Conservation (phyloP, 139 green algal genomes). For the Chlamydomonas schloesseri region DNA sequence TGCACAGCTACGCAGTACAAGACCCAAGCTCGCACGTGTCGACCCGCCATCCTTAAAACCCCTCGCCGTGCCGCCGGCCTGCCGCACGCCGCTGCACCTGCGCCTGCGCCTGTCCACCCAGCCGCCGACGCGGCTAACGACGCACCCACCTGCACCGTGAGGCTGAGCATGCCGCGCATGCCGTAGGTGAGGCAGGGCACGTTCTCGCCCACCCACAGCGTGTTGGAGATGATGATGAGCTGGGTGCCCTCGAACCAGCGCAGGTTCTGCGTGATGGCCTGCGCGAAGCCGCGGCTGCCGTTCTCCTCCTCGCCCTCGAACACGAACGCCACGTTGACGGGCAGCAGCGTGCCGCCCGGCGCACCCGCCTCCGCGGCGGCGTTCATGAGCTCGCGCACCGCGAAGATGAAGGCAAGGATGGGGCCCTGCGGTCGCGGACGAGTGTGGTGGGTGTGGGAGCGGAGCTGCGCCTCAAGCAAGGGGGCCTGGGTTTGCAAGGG, state of each 20-base stretch:
- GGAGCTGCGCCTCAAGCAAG: too few relatives aligned
- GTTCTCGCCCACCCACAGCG: conserved; percentile 91
- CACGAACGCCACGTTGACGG: conserved; percentile 93
- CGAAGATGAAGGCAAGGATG: conserved; percentile 93
- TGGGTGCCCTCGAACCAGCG: conserved; percentile 83
- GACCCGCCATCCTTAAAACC: too few relatives aligned
- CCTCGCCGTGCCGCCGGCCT: too few relatives aligned
- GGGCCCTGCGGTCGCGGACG: conserved; percentile 68
- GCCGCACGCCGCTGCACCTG: too few relatives aligned
- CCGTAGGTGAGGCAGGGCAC: conserved; percentile 96
- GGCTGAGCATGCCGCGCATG: conserved; percentile 85
- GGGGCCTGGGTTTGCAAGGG: too few relatives aligned
- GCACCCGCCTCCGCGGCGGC: neutral
- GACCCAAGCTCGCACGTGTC: too few relatives aligned
- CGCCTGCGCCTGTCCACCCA: neutral
- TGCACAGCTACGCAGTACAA: too few relatives aligned
- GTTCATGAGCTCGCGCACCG: conserved; percentile 84
- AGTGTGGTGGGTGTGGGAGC: neutral
- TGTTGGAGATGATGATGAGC: conserved; percentile 92
- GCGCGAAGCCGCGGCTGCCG: conserved; percentile 81
- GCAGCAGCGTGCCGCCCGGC: conserved; percentile 58
- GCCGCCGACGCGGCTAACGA: neutral
- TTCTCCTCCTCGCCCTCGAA: conserved; percentile 96
- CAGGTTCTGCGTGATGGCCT: conserved; percentile 79
- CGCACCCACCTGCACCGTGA: conserved; percentile 42